Base-by-base conservation (phyloP, 2,329 filamentous ascomycete genomes). In the Stachybotrys elegans region DNA sequence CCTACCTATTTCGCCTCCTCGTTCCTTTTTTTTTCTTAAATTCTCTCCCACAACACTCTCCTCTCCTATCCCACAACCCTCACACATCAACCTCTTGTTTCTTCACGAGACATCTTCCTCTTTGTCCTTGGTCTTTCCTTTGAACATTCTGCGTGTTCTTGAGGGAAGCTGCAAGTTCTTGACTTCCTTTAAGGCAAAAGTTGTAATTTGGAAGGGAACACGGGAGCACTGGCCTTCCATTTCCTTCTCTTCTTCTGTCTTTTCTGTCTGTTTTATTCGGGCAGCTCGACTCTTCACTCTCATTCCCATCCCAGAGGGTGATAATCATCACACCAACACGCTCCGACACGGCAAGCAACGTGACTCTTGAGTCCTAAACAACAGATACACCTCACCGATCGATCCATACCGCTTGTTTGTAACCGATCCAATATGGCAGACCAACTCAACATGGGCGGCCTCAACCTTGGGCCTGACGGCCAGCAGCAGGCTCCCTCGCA, bases 361-460 rank as follows among this genome's bases (percentile, higher is more conserved):
- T n/a, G n/a, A n/a, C n/a, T n/a, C n/a, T n/a, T n/a, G n/a, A n/a
- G n/a, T n/a, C n/a, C n/a, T n/a, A n/a, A n/a, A n/a, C n/a, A n/a
- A n/a, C n/a, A n/a, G n/a, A n/a, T 43, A 51, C 50, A 51, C 48
- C 48, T 36, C 45, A 42, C 47, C 45, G 45, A 44, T 50, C 39
- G 22, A 44, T 51, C 46, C 49, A 23, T 43, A 49, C 47, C 43
- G 49, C 36, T 45, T 43, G 50, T 44, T n/a, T n/a, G n/a, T n/a
- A n/a, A n/a, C n/a, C n/a, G n/a, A n/a, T n/a, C 50, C 48, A 48
- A 56, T 9, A 90, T 90, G 86, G 86, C 86, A 66, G 85, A 88
- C 61, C 84, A 91, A 75, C 78, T 93, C 59, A 88, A 89, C 75
- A 90, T 92, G 79, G 79, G 76, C 64, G 81, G 82, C 63, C 75